Evolutionary conservation across 2,329 filamentous ascomycete genomes (phyloP).

Genomic region (Beauveria australis): DNA sequence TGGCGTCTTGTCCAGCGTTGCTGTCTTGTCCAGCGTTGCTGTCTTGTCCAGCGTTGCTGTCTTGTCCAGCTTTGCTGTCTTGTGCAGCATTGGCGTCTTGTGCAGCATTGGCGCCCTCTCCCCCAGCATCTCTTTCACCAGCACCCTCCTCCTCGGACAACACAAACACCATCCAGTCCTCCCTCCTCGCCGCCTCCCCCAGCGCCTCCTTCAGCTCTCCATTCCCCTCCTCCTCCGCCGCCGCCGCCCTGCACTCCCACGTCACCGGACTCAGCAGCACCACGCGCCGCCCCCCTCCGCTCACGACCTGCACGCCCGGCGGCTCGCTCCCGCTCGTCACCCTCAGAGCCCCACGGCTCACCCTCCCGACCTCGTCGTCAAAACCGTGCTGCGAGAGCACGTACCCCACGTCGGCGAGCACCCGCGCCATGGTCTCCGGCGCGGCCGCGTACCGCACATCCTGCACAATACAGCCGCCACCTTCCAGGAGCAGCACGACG

Average conservation of each 20-base stretch:
- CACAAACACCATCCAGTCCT: constrained; percentile 9
- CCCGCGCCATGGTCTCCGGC: not conserved
- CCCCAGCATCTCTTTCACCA: not conserved
- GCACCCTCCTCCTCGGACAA: not conserved
- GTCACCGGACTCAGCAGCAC: constrained; percentile 18
- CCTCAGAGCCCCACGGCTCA: not conserved
- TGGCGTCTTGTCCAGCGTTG: no score
- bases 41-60: no score
- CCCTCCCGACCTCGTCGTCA: not conserved
- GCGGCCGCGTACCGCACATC: constrained; percentile 4
- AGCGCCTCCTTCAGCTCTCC: constrained; percentile 8
- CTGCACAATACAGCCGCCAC: not conserved
- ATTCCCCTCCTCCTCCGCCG: constrained; percentile 18
- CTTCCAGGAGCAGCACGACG: not conserved
- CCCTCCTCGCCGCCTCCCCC: not conserved
- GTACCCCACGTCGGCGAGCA: not conserved
- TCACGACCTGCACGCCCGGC: not conserved
- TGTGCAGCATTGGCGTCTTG: no score
- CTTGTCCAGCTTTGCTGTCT: no score
- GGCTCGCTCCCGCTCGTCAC: not conserved
- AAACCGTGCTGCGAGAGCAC: constrained; percentile 5
- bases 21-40: no score
- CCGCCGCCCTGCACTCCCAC: constrained; percentile 21
- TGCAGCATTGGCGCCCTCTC: no score
- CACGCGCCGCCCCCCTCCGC: not conserved